phyloP scores from a whole-genome alignment of 2,329 filamentous ascomycete species.

The Dactylellina sp. region DNA sequence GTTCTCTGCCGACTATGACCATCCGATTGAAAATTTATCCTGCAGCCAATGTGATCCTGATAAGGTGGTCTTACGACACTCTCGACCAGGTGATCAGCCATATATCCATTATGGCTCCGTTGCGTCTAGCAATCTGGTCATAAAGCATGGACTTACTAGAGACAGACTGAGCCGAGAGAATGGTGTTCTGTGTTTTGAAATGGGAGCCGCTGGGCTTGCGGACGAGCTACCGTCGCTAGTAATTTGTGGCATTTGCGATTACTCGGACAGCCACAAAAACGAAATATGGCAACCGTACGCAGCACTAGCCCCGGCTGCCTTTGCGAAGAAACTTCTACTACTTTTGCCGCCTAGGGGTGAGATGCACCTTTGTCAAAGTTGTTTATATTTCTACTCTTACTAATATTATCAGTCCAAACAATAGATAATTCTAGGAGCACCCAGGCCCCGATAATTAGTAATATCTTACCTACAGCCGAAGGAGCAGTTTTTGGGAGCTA shows the following conservation, averaged over 20 bases:
- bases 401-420: background rate
- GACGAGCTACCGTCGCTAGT: conserved; percentile 57
- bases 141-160: conserved; percentile 36
- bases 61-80: background rate
- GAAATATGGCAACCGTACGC: conserved; percentile 31
- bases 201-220: conserved; percentile 59
- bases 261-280: conserved; percentile 34
- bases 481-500: no score
- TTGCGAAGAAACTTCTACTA: conserved; percentile 17
- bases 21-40: background rate
- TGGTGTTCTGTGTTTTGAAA: conserved; percentile 60
- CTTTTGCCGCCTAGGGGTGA: conserved; percentile 6
- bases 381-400: no score
- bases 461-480: no score
- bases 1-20: conserved; percentile 29
- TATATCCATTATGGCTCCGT: conserved; percentile 24
- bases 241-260: conserved; percentile 30
- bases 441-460: background rate
- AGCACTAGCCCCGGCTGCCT: conserved; percentile 23
- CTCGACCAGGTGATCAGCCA: background rate
- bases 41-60: background rate
- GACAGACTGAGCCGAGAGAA: conserved; percentile 30
- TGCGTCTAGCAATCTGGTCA: conserved; percentile 22
- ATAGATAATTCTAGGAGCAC: no score
- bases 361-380: background rate